Evolutionary conservation across 2,329 filamentous ascomycete genomes (phyloP).

Genomic region (Aspergillus sp.): DNA sequence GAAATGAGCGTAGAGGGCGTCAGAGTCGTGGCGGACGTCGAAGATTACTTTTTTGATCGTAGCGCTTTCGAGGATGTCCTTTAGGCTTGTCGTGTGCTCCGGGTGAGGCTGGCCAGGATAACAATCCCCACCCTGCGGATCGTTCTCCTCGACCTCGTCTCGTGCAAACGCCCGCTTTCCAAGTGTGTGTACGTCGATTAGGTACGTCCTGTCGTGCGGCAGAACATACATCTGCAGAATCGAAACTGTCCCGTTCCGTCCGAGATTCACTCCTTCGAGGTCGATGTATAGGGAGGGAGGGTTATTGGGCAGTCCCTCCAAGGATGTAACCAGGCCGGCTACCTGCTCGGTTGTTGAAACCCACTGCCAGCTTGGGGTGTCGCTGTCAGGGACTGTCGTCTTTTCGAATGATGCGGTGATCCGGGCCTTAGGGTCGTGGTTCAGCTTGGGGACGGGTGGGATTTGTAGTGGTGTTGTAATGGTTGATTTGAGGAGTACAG

Average conservation of each 20-base stretch:
- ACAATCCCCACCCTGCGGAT: too few relatives aligned
- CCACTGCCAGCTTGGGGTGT: too few relatives aligned
- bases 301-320: too few relatives aligned
- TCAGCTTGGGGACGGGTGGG: too few relatives aligned
- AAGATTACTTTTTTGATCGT: constrained; percentile 59
- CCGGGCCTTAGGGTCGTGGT: too few relatives aligned
- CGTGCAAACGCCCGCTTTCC: constrained; percentile 47
- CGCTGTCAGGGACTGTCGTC: too few relatives aligned
- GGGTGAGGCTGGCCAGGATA: too few relatives aligned
- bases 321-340: too few relatives aligned
- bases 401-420: too few relatives aligned
- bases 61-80: constrained; percentile 51
- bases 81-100: constrained; percentile 26
- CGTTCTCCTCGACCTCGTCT: constrained; percentile 16
- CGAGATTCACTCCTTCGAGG: constrained; percentile 54
- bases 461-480: too few relatives aligned
- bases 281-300: constrained; percentile 49
- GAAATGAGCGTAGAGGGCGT: constrained; percentile 57
- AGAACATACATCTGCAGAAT: constrained; percentile 49
- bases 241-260: constrained; percentile 50
- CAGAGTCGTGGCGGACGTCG: constrained; percentile 63
- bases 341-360: too few relatives aligned
- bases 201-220: constrained; percentile 38
- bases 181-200: constrained; percentile 54
- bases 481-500: too few relatives aligned